These are phyloP conservation scores for Meredithiella fracta DNA, from an alignment of 2,329 filamentous ascomycete genomes.

Conservation along the genomic window DNA sequence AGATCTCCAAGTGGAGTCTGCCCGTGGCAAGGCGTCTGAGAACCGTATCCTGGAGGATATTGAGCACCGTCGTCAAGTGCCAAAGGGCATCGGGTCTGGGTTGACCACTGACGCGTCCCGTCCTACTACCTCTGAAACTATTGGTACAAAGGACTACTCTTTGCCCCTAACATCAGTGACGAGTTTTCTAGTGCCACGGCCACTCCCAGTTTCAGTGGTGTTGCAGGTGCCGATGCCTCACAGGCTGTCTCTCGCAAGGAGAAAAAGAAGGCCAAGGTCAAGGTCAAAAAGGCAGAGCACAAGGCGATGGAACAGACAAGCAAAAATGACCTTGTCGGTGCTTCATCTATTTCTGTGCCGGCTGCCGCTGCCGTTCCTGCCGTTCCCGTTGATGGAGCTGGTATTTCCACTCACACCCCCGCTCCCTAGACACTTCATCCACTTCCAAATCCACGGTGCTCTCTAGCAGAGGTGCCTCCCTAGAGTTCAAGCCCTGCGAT, in stretches of 20 bases:
- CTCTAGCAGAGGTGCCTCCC: neutral
- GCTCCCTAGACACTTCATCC: neutral
- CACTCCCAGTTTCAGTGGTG: conserved; percentile 2
- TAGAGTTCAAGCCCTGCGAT: neutral
- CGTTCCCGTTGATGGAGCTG: neutral
- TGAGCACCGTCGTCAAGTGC: neutral
- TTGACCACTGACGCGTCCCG: neutral
- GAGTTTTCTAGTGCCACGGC: conserved; percentile 9
- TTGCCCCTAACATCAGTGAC: conserved; percentile 8
- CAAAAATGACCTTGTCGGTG: neutral
- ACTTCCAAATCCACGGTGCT: neutral
- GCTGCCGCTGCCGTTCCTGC: too few species aligned
- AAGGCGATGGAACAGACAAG: conserved; percentile 14
- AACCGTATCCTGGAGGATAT: neutral
- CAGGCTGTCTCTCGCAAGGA: conserved; percentile 6
- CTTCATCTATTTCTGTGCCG: too few species aligned
- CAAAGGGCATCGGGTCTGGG: neutral
- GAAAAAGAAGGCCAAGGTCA: conserved; percentile 73
- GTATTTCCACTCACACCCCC: neutral
- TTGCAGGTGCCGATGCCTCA: neutral
- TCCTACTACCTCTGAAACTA: neutral
- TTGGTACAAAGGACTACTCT: neutral
- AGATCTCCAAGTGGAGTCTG: neutral
- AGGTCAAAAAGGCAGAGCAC: conserved; percentile 48
- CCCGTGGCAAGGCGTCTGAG: neutral